Percentiles rank a stretch among this genome's conserved stretches.
phyloP scores from a whole-genome alignment of 2,329 filamentous ascomycete species.

The Pseudocercospora fuligena region DNA sequence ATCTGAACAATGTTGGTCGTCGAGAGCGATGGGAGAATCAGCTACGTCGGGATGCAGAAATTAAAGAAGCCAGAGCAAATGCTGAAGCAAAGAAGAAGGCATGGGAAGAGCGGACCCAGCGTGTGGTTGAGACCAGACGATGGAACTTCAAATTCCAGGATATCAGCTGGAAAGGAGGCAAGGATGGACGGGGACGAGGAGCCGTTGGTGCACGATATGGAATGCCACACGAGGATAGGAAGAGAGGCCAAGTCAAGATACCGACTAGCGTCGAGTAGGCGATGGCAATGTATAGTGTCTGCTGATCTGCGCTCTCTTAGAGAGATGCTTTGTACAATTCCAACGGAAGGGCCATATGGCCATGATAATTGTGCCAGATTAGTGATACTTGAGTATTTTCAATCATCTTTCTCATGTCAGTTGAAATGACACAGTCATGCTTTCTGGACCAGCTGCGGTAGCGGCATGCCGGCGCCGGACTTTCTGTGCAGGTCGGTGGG shows the following conservation, averaged over 20 bases:
- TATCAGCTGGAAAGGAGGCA: conserved; percentile 60
- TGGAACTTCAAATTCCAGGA: conserved; percentile 67
- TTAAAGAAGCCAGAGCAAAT: conserved; percentile 45
- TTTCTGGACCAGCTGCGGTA: not conserved
- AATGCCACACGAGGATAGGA: conserved; percentile 65
- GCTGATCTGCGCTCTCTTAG: not conserved
- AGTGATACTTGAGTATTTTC: not conserved
- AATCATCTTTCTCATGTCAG: not conserved
- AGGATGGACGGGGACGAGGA: conserved; percentile 57
- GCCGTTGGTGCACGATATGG: conserved; percentile 66
- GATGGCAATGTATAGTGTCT: conserved; percentile 7
- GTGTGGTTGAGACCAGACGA: conserved; percentile 53
- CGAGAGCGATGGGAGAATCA: conserved; percentile 51
- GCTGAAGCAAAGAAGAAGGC: conserved; percentile 49
- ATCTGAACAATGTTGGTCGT: conserved; percentile 43
- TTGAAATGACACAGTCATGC: not conserved
- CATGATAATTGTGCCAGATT: not conserved
- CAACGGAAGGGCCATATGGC: not conserved
- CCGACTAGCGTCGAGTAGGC: conserved; percentile 60
- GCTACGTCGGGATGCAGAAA: conserved; percentile 40
- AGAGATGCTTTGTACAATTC: not conserved
- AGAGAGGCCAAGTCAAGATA: conserved; percentile 67
- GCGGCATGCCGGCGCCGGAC: not conserved
- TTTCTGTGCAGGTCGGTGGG: not conserved
- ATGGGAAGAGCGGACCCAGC: conserved; percentile 48